A percentile compares a stretch with the other conserved stretches of the same genome.
Evolutionary conservation across 768 basidiomycete species (phyloP).

Genomic region (Rhizopogon roseolus): DNA sequence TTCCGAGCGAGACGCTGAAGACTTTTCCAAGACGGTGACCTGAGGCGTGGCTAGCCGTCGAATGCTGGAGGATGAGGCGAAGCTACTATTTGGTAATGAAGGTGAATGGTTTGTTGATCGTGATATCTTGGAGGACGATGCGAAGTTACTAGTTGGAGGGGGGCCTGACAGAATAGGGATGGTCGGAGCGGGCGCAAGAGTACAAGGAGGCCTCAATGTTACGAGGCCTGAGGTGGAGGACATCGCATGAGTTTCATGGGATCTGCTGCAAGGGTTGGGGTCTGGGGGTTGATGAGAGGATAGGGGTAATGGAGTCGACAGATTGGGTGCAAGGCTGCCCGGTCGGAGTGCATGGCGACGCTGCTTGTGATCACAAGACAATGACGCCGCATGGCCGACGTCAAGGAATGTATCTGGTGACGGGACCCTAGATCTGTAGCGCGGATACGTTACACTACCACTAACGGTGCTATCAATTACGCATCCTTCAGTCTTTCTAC

Average conservation of each 20-base stretch:
- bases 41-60: neutral
- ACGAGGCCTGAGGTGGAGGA: neutral
- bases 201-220: neutral
- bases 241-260: neutral
- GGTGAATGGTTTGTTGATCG: neutral
- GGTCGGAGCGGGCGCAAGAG: neutral
- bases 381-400: neutral
- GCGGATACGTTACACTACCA: too few species aligned
- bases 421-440: neutral
- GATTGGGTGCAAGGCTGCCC: neutral
- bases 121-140: neutral
- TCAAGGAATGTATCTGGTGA: neutral
- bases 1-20: conserved; percentile 6
- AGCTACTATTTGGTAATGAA: neutral
- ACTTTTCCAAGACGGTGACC: neutral
- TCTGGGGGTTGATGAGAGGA: neutral
- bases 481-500: neutral
- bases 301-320: neutral
- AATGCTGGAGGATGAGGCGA: neutral
- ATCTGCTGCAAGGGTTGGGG: too few species aligned
- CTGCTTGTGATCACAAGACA: neutral
- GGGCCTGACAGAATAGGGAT: neutral
- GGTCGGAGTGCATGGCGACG: neutral
- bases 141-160: neutral
- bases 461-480: too few species aligned